Conservation (phyloP, 2,329 filamentous ascomycete species). For the Bretziella fagacearum region DNA sequence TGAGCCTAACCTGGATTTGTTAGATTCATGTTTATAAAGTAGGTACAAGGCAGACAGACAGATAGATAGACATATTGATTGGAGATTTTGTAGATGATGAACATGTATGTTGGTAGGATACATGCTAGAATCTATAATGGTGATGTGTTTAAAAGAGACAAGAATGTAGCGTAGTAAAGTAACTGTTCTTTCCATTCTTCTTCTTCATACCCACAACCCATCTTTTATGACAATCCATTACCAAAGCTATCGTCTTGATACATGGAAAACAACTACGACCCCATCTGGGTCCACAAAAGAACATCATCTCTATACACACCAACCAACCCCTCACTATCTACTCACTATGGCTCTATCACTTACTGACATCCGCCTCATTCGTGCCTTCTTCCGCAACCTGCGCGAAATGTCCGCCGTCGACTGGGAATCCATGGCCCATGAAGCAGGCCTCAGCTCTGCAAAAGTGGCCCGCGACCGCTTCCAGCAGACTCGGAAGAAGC, state of each 20-base stretch:
- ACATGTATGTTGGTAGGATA: background rate
- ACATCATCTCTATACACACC: background rate
- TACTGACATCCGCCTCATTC: background rate
- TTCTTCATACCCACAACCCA: background rate
- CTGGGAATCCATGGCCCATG: slow-evolving; percentile 24
- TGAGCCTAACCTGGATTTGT: background rate
- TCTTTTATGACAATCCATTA: too few relatives aligned
- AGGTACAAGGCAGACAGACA: too few relatives aligned
- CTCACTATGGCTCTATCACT: background rate
- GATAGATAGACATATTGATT: background rate
- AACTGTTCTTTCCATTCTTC: background rate
- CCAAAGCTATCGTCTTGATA: too few relatives aligned
- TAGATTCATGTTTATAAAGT: background rate
- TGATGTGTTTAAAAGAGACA: too few relatives aligned
- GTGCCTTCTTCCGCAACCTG: slow-evolving; percentile 26
- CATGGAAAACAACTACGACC: background rate
- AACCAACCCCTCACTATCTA: background rate
- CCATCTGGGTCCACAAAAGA: background rate
- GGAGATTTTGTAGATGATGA: background rate
- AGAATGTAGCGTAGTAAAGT: too few relatives aligned
- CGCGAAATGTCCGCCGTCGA: slow-evolving; percentile 25
- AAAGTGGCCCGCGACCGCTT: slow-evolving; percentile 28
- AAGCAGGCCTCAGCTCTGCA: slow-evolving; percentile 24
- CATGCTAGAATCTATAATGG: background rate
- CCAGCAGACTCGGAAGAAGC: slow-evolving; percentile 25